Evolutionary conservation across 2,329 filamentous ascomycete genomes (phyloP), one percentile per base, ranked within the genome.

Genomic region (Alternaria sp.): DNA sequence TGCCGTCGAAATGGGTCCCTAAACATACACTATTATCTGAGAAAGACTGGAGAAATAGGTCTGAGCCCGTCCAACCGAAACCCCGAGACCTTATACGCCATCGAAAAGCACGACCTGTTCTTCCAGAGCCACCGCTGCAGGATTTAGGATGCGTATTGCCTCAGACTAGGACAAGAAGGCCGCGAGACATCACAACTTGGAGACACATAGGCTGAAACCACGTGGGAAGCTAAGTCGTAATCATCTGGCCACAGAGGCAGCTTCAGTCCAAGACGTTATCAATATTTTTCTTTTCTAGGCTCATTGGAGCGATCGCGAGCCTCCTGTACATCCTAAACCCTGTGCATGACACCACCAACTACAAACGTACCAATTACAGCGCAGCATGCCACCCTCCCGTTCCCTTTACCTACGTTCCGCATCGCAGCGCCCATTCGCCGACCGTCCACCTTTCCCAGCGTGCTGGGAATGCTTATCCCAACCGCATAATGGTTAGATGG

Each of bases 291-390:
- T 14, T 21, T 28, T 29, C 41, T 6, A 17, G 23, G 26, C 41
- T 17, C 26, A 7, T 29, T 7, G 14, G n/a, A 21, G 7, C 17
- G 36, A 37, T 9, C 36, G 36, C n/a, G 17, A n/a, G n/a, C 34
- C 34, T 37, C 36, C 36, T 9, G 36, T n/a, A 37, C 11, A 37
- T 4, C 36, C 36, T 21, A 7, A 14, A 26, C 41, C 21, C 7
- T 24, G 26, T 26, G 14, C 8, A n/a, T 26, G 8, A 29, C 41
- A n/a, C 41, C 29, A 4, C 41, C 11, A 26, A 29, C 14, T 44
- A 28, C 26, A 44, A 44, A 28, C 41, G 41, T 45, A 45, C 42
- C 28, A 31, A 31, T 45, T 45, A 28, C 28, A 31, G 7, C 42
- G 7, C 28, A 14, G 42, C n/a, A 45, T 45, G 26, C 42, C 41